Evolutionary conservation across 192 early-diverging fungal genomes (phyloP).

Genomic region (Dispira simplex): DNA sequence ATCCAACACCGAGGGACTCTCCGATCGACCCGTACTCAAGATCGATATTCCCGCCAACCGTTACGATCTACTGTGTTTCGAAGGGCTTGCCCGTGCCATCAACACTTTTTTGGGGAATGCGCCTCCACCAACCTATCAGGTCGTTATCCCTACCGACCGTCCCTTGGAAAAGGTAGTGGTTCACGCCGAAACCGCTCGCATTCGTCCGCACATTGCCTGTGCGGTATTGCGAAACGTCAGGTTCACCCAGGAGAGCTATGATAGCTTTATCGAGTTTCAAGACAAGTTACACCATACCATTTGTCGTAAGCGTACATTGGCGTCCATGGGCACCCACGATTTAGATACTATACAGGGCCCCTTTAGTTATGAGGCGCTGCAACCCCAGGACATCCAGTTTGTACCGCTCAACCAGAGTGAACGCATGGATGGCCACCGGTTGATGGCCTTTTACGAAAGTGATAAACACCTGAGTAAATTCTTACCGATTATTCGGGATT

Average conservation of each 20-base stretch:
- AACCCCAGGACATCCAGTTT: constrained; percentile 87
- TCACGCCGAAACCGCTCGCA: constrained; percentile 44
- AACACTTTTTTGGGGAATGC: constrained; percentile 63
- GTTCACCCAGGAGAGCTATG: constrained; percentile 70
- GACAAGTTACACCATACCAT: constrained; percentile 98
- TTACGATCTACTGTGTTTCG: constrained; percentile 93
- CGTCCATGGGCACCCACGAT: constrained; percentile 97
- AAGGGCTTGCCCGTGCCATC: constrained; percentile 85
- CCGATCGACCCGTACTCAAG: constrained; percentile 71
- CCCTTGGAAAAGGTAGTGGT: constrained; percentile 24
- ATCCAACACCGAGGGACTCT: constrained; percentile 29
- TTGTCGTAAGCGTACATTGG: constrained; percentile 86
- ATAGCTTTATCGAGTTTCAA: constrained; percentile 96
- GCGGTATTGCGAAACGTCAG: constrained; percentile 79
- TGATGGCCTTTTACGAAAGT: constrained; percentile 82
- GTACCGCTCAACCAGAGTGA: constrained; percentile 82
- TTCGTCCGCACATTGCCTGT: constrained; percentile 77
- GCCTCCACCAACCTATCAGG: constrained; percentile 49
- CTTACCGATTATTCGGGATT: constrained; percentile 83
- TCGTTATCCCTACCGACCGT: constrained; percentile 32
- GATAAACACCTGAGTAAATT: constrained; percentile 80
- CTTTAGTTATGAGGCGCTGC: constrained; percentile 86
- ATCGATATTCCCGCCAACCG: constrained; percentile 97
- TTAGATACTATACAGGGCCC: constrained; percentile 87
- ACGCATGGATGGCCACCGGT: constrained; percentile 67